A percentile compares a stretch with the other conserved stretches of the same genome.
Evolutionary conservation across 768 basidiomycete species (phyloP).

Genomic region (Lactifluus pinguis): DNA sequence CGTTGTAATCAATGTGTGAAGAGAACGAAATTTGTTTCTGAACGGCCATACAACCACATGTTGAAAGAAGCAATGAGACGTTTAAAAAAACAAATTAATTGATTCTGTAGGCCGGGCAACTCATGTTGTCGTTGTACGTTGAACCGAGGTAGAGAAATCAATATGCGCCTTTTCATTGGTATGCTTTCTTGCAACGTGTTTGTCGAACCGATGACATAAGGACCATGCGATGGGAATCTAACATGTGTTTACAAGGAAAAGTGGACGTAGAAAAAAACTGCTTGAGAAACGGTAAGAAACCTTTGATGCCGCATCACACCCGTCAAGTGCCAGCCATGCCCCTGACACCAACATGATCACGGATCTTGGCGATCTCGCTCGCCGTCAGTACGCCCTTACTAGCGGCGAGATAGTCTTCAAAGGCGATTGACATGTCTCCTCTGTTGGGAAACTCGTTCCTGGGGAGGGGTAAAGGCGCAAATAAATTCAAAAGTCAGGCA

Average conservation of each 20-base stretch:
- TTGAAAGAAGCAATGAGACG: neutral
- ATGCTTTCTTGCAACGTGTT: neutral
- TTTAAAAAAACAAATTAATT: too few relatives aligned
- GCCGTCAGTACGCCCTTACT: conserved; percentile 75
- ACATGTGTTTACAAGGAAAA: neutral
- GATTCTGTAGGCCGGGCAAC: neutral
- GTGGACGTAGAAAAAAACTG: neutral
- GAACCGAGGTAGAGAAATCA: neutral
- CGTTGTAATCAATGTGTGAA: conserved; percentile 27
- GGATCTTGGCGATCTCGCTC: conserved; percentile 84
- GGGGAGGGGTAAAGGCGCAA: neutral
- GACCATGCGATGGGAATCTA: neutral
- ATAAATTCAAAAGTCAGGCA: neutral
- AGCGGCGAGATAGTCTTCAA: conserved; percentile 80
- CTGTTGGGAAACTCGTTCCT: conserved; percentile 57
- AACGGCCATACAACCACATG: neutral
- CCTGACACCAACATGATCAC: conserved; percentile 77
- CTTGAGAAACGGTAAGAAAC: neutral
- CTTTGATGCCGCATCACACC: neutral
- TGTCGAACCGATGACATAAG: neutral
- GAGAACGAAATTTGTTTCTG: neutral
- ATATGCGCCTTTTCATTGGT: neutral
- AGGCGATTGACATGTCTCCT: conserved; percentile 59
- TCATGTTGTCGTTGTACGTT: neutral
- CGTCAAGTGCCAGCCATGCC: conserved; percentile 80